phyloP scores from a whole-genome alignment of 176 grass and related monocot species.

The Ensete ventricosum region DNA sequence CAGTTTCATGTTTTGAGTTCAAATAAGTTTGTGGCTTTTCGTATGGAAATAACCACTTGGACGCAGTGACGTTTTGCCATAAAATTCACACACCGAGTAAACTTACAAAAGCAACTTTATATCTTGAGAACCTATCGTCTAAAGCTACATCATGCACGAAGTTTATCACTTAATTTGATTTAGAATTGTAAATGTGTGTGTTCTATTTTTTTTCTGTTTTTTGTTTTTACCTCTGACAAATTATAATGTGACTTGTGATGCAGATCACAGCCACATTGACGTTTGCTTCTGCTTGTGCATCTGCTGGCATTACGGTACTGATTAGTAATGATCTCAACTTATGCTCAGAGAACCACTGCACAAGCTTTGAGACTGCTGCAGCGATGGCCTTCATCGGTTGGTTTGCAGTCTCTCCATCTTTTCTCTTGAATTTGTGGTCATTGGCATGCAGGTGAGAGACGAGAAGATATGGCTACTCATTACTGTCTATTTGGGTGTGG shows the following conservation, averaged over 20 bases:
- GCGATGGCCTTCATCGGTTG: constrained; percentile 90
- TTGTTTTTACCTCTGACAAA: neutral
- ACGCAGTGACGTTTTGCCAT: neutral
- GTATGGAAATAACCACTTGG: neutral
- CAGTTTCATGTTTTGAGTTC: neutral
- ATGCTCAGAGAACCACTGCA: constrained; percentile 54
- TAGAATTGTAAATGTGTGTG: too few species aligned
- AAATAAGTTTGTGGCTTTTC: neutral
- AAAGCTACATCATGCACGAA: too few species aligned
- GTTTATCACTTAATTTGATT: too few species aligned
- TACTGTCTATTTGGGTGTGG: neutral
- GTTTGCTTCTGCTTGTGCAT: constrained; percentile 58
- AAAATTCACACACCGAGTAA: neutral
- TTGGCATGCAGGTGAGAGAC: constrained; percentile 42
- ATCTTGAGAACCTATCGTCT: neutral
- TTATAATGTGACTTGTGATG: neutral
- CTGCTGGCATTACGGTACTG: constrained; percentile 68
- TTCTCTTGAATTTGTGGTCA: constrained; percentile 55
- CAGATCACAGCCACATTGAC: constrained; percentile 68
- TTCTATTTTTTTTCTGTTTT: neutral
- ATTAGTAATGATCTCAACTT: constrained; percentile 67
- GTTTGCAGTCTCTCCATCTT: constrained; percentile 49
- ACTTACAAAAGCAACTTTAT: neutral
- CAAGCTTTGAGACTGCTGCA: constrained; percentile 48
- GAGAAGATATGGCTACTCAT: neutral